These are phyloP conservation scores for Tolypocladium cylindrosporum DNA, from an alignment of 2,329 filamentous ascomycete genomes.

Conservation along the genomic window DNA sequence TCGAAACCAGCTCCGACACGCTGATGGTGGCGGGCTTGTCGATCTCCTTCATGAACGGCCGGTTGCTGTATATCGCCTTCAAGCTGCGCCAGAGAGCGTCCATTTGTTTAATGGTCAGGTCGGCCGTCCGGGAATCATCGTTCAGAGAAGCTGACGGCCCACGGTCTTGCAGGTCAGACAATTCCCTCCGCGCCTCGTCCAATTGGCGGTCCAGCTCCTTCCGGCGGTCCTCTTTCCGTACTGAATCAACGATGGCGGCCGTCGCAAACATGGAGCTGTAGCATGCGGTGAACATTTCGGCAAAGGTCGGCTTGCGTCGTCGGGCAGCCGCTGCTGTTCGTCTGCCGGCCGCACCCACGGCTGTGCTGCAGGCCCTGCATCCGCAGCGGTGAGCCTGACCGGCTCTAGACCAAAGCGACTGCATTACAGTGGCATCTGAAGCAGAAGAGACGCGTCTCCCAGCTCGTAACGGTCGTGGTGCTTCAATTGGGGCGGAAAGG, in stretches of 20 bases:
- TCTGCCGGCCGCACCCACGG: conserved; percentile 36
- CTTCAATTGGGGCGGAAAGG: conserved; percentile 2
- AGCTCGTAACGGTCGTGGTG: background rate
- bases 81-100: conserved; percentile 19
- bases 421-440: conserved; percentile 43
- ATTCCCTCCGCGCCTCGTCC: conserved; percentile 38
- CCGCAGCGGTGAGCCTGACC: conserved; percentile 53
- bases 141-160: conserved; percentile 9
- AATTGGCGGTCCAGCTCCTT: conserved; percentile 53
- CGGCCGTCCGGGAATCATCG: conserved; percentile 3
- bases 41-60: conserved; percentile 26
- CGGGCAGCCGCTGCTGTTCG: conserved; percentile 38
- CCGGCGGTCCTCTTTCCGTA: conserved; percentile 45
- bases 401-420: conserved; percentile 57
- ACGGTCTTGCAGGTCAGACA: conserved; percentile 28
- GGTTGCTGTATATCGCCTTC: conserved; percentile 18
- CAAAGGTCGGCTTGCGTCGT: conserved; percentile 37
- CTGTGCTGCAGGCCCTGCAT: conserved; percentile 50
- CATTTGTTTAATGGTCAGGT: conserved; percentile 18
- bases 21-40: conserved; percentile 17
- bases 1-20: conserved; percentile 15
- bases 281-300: conserved; percentile 52
- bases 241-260: conserved; percentile 52
- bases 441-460: background rate
- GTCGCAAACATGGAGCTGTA: conserved; percentile 60